Base-by-base conservation (phyloP, 331 rosid genomes). In the Malus hybrid region DNA sequence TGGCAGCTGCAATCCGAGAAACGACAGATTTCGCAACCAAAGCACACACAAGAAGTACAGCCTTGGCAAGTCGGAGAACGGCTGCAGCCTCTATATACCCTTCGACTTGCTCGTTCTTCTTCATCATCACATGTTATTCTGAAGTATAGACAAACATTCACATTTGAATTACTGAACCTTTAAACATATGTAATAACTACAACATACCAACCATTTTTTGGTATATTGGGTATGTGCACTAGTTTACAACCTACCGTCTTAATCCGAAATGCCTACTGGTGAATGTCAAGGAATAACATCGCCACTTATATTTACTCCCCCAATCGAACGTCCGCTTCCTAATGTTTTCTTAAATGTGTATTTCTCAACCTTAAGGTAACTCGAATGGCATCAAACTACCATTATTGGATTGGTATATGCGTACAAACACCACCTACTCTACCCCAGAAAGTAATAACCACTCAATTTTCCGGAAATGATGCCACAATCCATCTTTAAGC, bases 1-100 rank as follows among this genome's bases (percentile, higher is more conserved):
- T 91, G 99, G 91, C 97, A 94, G 83, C 88, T 84, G 88, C 99
- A 94, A 77, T 94, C 99, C 11, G 96, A 91, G 83, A 92, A 94
- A 10, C 97, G 96, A 76, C 99, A 94, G 62, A 85, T 84, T 65
- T 92, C 93, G 70, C 97, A 94, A 1, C 99, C 97, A 76, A 94
- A 94, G 86, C 99, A 94, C 72, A 94, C 99, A 76, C 99, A 94
- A 29, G 99, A 88, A 57, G 97, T 92, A 87, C 99, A 94, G 50
- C 99, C 99, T 81, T 87, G 88, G 90, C 99, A 94, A 12, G 97
- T 88, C 19, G 96, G 92, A 6, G 96, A 83, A 27, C 92, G 91
- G 39, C 74, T 64, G 78, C 99, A 94, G 80, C 97, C 96, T 77
- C 99, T 84, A 79, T 92, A 94, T 54, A 94, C 90, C 79, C 92